phyloP scores from a whole-genome alignment of 495 filamentous ascomycete species.

The Rhizodiscina lignyota region DNA sequence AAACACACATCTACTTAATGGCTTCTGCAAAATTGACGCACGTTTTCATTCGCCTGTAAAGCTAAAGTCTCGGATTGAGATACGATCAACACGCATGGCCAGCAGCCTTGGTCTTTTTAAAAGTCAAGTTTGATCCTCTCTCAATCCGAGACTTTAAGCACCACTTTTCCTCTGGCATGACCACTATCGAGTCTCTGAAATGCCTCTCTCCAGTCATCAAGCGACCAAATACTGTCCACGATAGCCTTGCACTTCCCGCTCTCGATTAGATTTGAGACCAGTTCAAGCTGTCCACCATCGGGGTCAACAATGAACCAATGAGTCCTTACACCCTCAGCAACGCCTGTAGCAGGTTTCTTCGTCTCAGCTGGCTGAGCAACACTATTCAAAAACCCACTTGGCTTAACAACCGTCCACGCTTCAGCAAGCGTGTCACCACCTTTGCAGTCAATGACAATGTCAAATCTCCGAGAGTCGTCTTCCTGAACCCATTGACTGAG shows the following conservation, averaged over 20 bases:
- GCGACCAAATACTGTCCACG: slow-evolving; percentile 1
- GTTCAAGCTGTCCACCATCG: background rate
- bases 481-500: background rate
- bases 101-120: no score
- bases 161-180: background rate
- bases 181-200: background rate
- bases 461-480: background rate
- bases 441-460: background rate
- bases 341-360: background rate
- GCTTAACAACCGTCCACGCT: background rate
- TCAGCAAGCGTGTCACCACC: background rate
- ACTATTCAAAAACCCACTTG: background rate
- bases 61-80: no score
- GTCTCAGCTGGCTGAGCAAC: background rate
- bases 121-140: no score
- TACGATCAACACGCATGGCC: no score
- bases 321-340: background rate
- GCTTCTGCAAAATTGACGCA: no score
- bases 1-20: no score
- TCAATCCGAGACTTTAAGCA: background rate
- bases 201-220: background rate
- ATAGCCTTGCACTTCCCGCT: background rate
- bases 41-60: no score
- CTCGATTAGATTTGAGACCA: background rate
- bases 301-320: background rate